Percentiles rank a stretch among this genome's conserved stretches.
Conservation (phyloP, 441 rosid genomes). For the Gossypium davidsonii region DNA sequence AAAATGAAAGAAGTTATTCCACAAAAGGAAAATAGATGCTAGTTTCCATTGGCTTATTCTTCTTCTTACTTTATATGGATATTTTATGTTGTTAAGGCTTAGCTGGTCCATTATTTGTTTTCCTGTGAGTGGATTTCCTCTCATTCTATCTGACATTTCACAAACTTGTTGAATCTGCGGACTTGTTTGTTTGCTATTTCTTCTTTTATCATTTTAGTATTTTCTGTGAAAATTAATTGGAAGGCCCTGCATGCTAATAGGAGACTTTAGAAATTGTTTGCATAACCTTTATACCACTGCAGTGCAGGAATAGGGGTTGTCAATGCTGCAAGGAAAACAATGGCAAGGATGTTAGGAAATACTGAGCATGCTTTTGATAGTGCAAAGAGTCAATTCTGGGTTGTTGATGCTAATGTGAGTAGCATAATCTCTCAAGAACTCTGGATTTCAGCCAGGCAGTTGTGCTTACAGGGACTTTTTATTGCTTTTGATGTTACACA, state of each 20-base stretch:
- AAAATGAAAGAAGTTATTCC: conserved; percentile 3
- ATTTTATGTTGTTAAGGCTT: conserved; percentile 4
- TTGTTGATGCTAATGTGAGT: conserved; percentile 89
- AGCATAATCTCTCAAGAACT: background rate
- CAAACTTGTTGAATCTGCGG: background rate
- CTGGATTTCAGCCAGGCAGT: background rate
- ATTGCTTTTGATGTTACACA: background rate
- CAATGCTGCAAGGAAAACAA: conserved; percentile 95
- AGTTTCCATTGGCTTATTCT: background rate
- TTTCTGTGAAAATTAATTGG: background rate
- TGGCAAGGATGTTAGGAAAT: conserved; percentile 97
- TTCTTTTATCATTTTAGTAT: background rate
- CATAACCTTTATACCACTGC: conserved; percentile 28
- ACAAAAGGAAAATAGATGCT: background rate
- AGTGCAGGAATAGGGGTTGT: conserved; percentile 99
- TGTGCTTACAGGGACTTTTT: conserved; percentile 2
- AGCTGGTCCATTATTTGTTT: background rate
- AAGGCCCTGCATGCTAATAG: background rate
- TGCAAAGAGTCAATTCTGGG: conserved; percentile 97
- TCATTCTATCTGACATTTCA: background rate
- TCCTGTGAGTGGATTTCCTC: background rate
- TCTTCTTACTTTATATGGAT: background rate
- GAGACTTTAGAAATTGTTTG: conserved; percentile 16
- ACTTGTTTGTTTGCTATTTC: background rate
- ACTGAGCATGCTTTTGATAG: conserved; percentile 81